Base-by-base conservation (phyloP, 257 asterid genomes). In the Petunia axillaris region DNA sequence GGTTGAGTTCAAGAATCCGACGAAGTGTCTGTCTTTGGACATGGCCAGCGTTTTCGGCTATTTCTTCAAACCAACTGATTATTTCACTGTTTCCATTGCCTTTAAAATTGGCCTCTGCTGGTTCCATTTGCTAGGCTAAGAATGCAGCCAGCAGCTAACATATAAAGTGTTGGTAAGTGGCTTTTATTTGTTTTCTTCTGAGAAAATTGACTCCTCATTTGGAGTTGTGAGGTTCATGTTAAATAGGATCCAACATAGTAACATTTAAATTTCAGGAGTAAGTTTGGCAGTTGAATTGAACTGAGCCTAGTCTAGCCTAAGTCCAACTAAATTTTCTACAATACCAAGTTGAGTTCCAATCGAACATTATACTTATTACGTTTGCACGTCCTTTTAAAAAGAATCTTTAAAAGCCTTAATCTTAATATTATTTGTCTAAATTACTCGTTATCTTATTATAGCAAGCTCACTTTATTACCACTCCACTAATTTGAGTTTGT, bases 21-120 rank as follows among this genome's bases (percentile, higher is more conserved):
- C 83, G 78, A 4, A 93, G 91, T 4, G 91, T 92, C 81, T 86
- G 89, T 77, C 89, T 85, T 39, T 92, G 98, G 14, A 87, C 81
- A 2, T n/a, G 43, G 3, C 64, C 89, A 0, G 92, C 97, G 4
- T 80, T 83, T 82, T 89, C 93, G 2, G 93, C 86, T 6, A 81
- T 84, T 0, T 83, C 85, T 7, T 90, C 97, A 80, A 93, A 93
- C 97, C 98, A 90, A 0, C 65, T 70, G 77, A 93, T 79, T 68
- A 90, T 82, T 79, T 86, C 82, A 14, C 4, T 52, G 55, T 70
- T 59, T 15, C 25, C 76, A 70, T 35, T 70, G 77, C 5, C 43
- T 3, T 50, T 46, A 7, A 4, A 25, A 44, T 4, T n/a, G 55
- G 55, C 55, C 46, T 2, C 3, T 25, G 77, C 5, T 46, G 59